A percentile compares a stretch with the other conserved stretches of the same genome.
These are phyloP conservation scores for Przewalskia tangutica DNA, from an alignment of 257 asterid genomes.

Conservation along the genomic window DNA sequence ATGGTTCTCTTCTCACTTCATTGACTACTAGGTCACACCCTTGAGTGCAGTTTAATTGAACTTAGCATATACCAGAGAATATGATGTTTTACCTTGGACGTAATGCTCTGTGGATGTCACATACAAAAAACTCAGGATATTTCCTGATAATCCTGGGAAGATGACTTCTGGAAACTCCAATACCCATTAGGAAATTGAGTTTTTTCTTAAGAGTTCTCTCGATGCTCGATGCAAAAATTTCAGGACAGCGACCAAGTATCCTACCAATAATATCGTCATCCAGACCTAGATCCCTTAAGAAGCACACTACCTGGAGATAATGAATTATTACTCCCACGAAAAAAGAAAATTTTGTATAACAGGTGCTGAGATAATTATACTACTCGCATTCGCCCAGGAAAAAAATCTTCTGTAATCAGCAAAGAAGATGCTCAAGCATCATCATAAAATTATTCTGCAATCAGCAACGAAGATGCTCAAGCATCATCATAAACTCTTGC, in stretches of 20 bases:
- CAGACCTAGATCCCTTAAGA: conserved; percentile 67
- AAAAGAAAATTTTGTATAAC: background rate
- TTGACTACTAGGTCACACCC: background rate
- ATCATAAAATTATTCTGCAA: background rate
- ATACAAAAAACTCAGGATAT: conserved; percentile 79
- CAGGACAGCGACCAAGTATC: conserved; percentile 80
- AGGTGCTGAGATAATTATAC: conserved; percentile 1
- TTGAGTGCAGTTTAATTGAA: too few species aligned
- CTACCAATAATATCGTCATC: conserved; percentile 52
- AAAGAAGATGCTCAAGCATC: too few species aligned
- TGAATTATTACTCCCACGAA: background rate
- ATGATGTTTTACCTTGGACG: conserved; percentile 60
- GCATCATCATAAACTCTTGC: background rate
- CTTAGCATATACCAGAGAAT: background rate
- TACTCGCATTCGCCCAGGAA: background rate
- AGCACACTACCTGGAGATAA: conserved; percentile 48
- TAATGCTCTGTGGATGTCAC: conserved; percentile 66
- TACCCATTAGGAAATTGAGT: conserved; percentile 46
- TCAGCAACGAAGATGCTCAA: background rate
- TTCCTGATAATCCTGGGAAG: conserved; percentile 71
- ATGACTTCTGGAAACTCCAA: conserved; percentile 52
- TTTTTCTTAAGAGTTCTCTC: conserved; percentile 64
- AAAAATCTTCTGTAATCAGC: background rate
- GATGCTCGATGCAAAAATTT: conserved; percentile 58
- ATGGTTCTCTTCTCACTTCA: background rate